Evolutionary conservation across 805 yeast species (phyloP).

Genomic region (Hanseniaspora lachancei): DNA sequence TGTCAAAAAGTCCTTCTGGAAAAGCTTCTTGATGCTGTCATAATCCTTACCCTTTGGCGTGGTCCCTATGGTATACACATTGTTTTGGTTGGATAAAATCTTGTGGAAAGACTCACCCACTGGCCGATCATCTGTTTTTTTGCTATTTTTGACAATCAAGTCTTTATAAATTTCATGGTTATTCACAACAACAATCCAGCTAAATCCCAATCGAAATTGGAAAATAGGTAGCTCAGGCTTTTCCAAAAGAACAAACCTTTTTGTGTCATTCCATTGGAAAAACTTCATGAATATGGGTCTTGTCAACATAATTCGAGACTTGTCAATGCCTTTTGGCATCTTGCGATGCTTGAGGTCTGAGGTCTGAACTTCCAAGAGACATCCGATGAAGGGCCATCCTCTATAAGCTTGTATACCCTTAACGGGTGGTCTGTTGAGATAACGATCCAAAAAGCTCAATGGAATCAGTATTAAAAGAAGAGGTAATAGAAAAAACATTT

Average conservation of each 20-base stretch:
- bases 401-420: not conserved
- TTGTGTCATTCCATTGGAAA: not conserved
- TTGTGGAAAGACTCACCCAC: slow-evolving; percentile 1
- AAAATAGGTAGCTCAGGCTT: slow-evolving; percentile 4
- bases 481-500: not conserved
- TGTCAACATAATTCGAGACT: not conserved
- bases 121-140: slow-evolving; percentile 3
- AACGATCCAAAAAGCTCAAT: not conserved
- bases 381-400: slow-evolving; percentile 7
- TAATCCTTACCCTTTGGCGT: not conserved
- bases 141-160: slow-evolving; percentile 2
- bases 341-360: not conserved
- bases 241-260: not conserved
- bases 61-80: slow-evolving; percentile 4
- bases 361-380: not conserved
- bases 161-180: slow-evolving; percentile 1
- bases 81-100: not conserved
- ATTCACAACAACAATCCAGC: slow-evolving; percentile 1
- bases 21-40: not conserved
- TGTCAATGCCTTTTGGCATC: not conserved
- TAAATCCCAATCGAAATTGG: slow-evolving; percentile 6
- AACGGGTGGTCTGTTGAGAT: slow-evolving; percentile 1
- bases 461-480: not conserved
- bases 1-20: not conserved
- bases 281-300: slow-evolving; percentile 5